Conservation (phyloP, 1,284 basidiomycete genomes). For the Bondarzewia mesenterica region DNA sequence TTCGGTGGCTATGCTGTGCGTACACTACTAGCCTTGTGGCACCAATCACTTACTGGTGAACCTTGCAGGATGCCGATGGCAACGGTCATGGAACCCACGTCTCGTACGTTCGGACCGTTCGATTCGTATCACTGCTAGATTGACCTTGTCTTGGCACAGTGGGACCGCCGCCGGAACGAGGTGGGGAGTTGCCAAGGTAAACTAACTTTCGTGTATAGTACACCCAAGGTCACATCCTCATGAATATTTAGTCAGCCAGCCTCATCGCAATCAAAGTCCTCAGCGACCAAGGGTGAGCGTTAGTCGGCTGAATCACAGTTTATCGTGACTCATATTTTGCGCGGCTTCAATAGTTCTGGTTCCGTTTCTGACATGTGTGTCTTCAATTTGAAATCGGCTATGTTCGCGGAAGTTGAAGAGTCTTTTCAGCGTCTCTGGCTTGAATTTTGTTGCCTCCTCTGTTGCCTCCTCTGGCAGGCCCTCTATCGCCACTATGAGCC, state of each 20-base stretch:
- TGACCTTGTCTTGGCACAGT: slow-evolving; percentile 33
- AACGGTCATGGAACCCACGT: slow-evolving; percentile 44
- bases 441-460: slow-evolving; percentile 32
- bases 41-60: slow-evolving; percentile 21
- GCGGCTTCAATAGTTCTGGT: slow-evolving; percentile 36
- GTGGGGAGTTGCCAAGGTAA: slow-evolving; percentile 61
- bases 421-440: slow-evolving; percentile 37
- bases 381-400: not conserved
- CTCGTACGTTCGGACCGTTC: slow-evolving; percentile 21
- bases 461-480: slow-evolving; percentile 42
- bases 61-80: slow-evolving; percentile 45
- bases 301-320: slow-evolving; percentile 32
- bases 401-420: not conserved
- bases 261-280: slow-evolving; percentile 73
- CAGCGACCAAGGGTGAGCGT: slow-evolving; percentile 42
- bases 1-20: slow-evolving; percentile 20
- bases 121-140: not conserved
- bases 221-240: not conserved
- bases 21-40: not conserved
- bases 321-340: slow-evolving; percentile 40
- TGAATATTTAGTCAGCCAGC: slow-evolving; percentile 31
- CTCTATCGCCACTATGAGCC: slow-evolving; percentile 66
- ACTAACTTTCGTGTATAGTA: not conserved
- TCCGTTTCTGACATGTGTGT: slow-evolving; percentile 16
- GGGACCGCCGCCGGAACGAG: slow-evolving; percentile 46